Percentiles rank a stretch among this genome's conserved stretches.
These are phyloP conservation scores for Diospyros lotus DNA, from an alignment of 148 eudicot genomes.

Conservation along the genomic window DNA sequence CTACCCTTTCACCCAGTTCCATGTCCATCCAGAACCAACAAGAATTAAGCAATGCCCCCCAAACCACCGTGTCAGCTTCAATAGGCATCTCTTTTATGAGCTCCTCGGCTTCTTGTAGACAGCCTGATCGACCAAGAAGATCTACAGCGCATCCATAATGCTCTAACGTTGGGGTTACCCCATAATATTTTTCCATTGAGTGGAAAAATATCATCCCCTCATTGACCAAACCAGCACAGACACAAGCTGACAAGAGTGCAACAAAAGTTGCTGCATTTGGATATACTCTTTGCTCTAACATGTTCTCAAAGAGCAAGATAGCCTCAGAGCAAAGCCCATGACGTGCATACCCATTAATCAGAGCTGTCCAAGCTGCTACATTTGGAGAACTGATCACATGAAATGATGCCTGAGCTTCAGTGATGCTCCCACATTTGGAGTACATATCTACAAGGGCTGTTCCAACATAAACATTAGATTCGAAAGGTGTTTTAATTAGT, in stretches of 20 bases:
- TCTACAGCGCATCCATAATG: constrained; percentile 48
- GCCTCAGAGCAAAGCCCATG: constrained; percentile 30
- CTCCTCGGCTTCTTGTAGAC: constrained; percentile 41
- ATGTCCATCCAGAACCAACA: constrained; percentile 49
- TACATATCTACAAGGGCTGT: constrained; percentile 47
- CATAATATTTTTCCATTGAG: constrained; percentile 25
- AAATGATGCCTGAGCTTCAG: constrained; percentile 30
- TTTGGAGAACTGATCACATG: constrained; percentile 26
- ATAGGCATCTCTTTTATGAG: constrained; percentile 31
- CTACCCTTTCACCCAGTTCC: constrained; percentile 34
- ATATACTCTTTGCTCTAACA: constrained; percentile 23
- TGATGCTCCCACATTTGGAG: constrained; percentile 42
- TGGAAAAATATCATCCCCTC: constrained; percentile 28
- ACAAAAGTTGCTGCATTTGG: constrained; percentile 46
- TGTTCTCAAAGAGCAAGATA: constrained; percentile 23
- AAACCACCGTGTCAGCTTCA: constrained; percentile 32
- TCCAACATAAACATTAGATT: constrained; percentile 38
- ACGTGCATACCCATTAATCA: constrained; percentile 36
- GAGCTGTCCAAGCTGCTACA: constrained; percentile 43
- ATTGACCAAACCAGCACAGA: constrained; percentile 23
- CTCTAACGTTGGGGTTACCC: constrained; percentile 27
- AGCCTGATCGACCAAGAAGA: constrained; percentile 46
- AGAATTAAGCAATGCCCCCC: constrained; percentile 33
- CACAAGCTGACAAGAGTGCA: constrained; percentile 34
- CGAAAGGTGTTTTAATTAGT: constrained; percentile 35